Evolutionary conservation across 768 basidiomycete species (phyloP).

Genomic region (Lactarius akahatsu): DNA sequence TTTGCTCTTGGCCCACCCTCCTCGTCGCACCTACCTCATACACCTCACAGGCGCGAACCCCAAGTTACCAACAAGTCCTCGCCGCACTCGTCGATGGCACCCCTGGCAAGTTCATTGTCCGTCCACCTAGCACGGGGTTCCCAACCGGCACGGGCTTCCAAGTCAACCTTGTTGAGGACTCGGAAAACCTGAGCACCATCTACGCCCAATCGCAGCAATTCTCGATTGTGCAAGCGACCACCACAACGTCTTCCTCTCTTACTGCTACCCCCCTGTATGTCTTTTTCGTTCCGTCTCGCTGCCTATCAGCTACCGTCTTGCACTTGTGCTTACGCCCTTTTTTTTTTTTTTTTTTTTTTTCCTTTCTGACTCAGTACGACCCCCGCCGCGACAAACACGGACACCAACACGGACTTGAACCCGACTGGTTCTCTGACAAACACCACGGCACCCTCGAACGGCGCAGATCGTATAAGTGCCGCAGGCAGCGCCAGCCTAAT

Average conservation of each 20-base stretch:
- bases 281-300: not conserved
- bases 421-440: slow-evolving; percentile 18
- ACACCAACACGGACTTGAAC: slow-evolving; percentile 8
- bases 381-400: not conserved
- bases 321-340: slow-evolving; percentile 1
- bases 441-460: slow-evolving; percentile 6
- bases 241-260: slow-evolving; percentile 18
- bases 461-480: slow-evolving; percentile 17
- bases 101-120: slow-evolving; percentile 41
- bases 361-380: not conserved
- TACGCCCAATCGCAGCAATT: slow-evolving; percentile 73
- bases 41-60: slow-evolving; percentile 33
- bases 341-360: not conserved
- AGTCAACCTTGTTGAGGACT: slow-evolving; percentile 65
- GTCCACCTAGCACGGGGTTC: slow-evolving; percentile 65
- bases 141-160: slow-evolving; percentile 60
- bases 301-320: not conserved
- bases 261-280: not conserved
- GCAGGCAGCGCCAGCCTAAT: slow-evolving; percentile 15
- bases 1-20: not conserved
- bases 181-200: slow-evolving; percentile 48
- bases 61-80: slow-evolving; percentile 48
- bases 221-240: slow-evolving; percentile 40
- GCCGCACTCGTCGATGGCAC: slow-evolving; percentile 54
- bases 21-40: not conserved